Evolutionary conservation across 2,329 filamentous ascomycete genomes (phyloP), one percentile per base, ranked within the genome.

Genomic region (Fonsecaea pedrosoi): DNA sequence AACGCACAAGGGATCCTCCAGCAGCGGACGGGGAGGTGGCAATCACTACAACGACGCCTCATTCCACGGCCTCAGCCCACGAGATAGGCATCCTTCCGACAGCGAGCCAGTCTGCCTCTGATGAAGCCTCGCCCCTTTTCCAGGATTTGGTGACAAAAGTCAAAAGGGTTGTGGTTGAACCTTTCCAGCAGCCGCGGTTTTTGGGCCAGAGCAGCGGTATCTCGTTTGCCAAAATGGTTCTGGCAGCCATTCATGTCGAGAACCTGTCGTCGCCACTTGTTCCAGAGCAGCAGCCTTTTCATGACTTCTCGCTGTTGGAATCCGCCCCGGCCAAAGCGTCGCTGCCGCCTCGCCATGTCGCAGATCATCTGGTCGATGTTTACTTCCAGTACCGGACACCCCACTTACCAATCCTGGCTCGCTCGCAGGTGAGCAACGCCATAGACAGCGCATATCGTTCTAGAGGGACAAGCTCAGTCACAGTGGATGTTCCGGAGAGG

Each of bases 321-420:
- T 30, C 59, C 18, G 1, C 62, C 6, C 59, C 62, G 42, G 62
- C 62, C 12, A 63, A 70, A 61, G 62, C 75, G 13, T 76, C 76
- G 21, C 69, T 78, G 35, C 77, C 76, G 53, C 76, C 76, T 42
- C 74, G 74, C 10, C 73, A 75, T 68, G 75, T 71, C 54, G 76
- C 77, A 66, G 71, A 76, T 57, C 76, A 76, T 66, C 69, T 78
- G 13, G 69, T 74, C 45, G 71, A 77, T 2, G 74, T 77, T 4
- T 78, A 78, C 66, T 78, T 77, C 56, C 71, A 76, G 60, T 75
- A 77, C 55, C 73, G 76, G 5, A 77, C 76, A 4, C 74, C 77
- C 8, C 75, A 77, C 69, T 69, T 77, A 38, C 73, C 75, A 38
- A 73, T 78, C 30, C 15, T 78, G 45, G 71, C 71, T 30, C 73